Conservation (phyloP, 169 alveolate genomes). For the Eimeria brunetti region DNA sequence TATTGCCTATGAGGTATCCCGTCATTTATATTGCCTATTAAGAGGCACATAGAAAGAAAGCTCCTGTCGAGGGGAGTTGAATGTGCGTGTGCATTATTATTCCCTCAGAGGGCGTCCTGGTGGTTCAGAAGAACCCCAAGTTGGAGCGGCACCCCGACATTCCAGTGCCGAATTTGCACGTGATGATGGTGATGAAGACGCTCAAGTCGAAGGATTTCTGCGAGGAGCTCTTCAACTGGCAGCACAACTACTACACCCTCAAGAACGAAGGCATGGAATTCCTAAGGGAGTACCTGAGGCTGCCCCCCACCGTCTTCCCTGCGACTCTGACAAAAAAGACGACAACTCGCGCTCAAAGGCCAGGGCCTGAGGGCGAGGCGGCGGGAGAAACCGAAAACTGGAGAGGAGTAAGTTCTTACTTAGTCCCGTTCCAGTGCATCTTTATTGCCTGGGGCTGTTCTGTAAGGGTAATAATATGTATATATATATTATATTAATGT, state of each 20-base stretch:
- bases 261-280: slow-evolving; percentile 89
- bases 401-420: slow-evolving; percentile 46
- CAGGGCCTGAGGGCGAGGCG: slow-evolving; percentile 52
- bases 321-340: slow-evolving; percentile 95
- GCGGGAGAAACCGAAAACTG: slow-evolving; percentile 62
- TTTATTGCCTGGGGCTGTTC: too few relatives aligned
- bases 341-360: slow-evolving; percentile 73
- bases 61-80: too few relatives aligned
- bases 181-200: slow-evolving; percentile 93
- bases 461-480: too few relatives aligned
- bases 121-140: slow-evolving; percentile 79
- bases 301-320: slow-evolving; percentile 96
- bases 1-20: too few relatives aligned
- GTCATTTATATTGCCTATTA: too few relatives aligned
- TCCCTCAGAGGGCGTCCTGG: slow-evolving; percentile 82
- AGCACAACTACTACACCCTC: slow-evolving; percentile 76
- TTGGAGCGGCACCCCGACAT: slow-evolving; percentile 73
- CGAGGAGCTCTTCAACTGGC: slow-evolving; percentile 94
- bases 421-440: too few relatives aligned
- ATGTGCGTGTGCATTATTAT: background rate
- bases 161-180: slow-evolving; percentile 90
- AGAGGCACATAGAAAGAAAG: too few relatives aligned
- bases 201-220: slow-evolving; percentile 92
- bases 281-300: slow-evolving; percentile 91
- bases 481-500: background rate